Evolutionary conservation across 805 yeast genomes (phyloP).

Genomic region (Zygoascus bituminiphila): DNA sequence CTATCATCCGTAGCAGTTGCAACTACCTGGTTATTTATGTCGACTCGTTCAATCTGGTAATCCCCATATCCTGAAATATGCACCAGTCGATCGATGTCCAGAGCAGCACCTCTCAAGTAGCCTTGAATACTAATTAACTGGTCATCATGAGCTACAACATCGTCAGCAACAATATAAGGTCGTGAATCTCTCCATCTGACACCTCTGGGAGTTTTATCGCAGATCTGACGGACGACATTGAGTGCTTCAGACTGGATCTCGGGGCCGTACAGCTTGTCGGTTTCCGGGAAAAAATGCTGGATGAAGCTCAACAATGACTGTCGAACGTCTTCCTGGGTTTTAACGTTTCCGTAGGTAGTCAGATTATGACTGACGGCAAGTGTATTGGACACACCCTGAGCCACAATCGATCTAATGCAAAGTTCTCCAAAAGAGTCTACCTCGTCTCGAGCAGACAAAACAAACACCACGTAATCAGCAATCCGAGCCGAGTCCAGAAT

Average conservation of each 20-base stretch:
- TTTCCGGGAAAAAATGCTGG: conserved; percentile 70
- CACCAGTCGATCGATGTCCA: conserved; percentile 66
- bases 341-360: conserved; percentile 43
- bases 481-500: conserved; percentile 81
- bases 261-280: conserved; percentile 66
- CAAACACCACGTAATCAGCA: conserved; percentile 83
- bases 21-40: conserved; percentile 30
- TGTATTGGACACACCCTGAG: conserved; percentile 85
- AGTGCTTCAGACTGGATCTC: conserved; percentile 62
- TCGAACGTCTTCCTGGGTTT: conserved; percentile 63
- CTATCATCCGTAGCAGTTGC: conserved; percentile 22
- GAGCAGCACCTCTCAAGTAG: conserved; percentile 74
- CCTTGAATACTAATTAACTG: conserved; percentile 60
- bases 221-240: conserved; percentile 63
- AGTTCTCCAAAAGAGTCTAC: conserved; percentile 85
- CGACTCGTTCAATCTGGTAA: conserved; percentile 64
- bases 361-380: conserved; percentile 14
- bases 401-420: conserved; percentile 74
- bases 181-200: conserved; percentile 90
- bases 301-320: conserved; percentile 59
- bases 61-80: conserved; percentile 91
- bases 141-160: conserved; percentile 36
- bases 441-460: conserved; percentile 80
- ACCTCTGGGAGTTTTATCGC: conserved; percentile 81
- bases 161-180: conserved; percentile 77